Evolutionary conservation across 768 basidiomycete species (phyloP).

Genomic region (Agaricus bisporus): DNA sequence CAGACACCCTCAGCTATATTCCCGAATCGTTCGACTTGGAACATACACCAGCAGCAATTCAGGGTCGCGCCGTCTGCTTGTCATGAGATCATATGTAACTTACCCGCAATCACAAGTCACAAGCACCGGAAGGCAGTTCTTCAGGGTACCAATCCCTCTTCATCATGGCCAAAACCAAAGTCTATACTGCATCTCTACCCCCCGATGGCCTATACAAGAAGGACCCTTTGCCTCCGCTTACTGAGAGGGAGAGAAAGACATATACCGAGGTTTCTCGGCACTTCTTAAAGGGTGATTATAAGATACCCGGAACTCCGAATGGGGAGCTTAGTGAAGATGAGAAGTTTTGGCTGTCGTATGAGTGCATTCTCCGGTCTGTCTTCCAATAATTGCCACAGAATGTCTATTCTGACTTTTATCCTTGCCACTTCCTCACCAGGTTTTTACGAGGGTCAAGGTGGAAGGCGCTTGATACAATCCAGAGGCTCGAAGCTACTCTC

Average conservation of each 20-base stretch:
- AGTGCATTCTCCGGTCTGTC: slow-evolving; percentile 56
- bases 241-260: slow-evolving; percentile 35
- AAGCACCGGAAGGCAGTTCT: background rate
- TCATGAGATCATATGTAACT: background rate
- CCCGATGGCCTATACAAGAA: slow-evolving; percentile 18
- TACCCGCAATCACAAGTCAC: background rate
- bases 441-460: slow-evolving; percentile 74
- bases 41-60: too few relatives aligned
- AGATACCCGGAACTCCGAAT: slow-evolving; percentile 36
- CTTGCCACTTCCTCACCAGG: slow-evolving; percentile 25
- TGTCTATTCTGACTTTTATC: background rate
- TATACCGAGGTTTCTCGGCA: slow-evolving; percentile 46
- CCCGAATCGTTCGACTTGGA: too few relatives aligned
- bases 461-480: slow-evolving; percentile 48
- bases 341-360: slow-evolving; percentile 70
- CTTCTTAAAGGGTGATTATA: slow-evolving; percentile 44
- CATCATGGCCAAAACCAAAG: slow-evolving; percentile 16
- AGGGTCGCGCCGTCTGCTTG: too few relatives aligned
- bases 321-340: slow-evolving; percentile 49
- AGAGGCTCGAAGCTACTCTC: slow-evolving; percentile 60
- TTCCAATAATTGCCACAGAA: background rate
- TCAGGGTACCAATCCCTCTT: background rate
- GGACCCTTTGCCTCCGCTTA: slow-evolving; percentile 27
- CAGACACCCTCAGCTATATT: too few relatives aligned
- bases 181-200: slow-evolving; percentile 24